These are phyloP conservation scores for Petunia secreta DNA, from an alignment of 257 asterid species.

Conservation along the genomic window DNA sequence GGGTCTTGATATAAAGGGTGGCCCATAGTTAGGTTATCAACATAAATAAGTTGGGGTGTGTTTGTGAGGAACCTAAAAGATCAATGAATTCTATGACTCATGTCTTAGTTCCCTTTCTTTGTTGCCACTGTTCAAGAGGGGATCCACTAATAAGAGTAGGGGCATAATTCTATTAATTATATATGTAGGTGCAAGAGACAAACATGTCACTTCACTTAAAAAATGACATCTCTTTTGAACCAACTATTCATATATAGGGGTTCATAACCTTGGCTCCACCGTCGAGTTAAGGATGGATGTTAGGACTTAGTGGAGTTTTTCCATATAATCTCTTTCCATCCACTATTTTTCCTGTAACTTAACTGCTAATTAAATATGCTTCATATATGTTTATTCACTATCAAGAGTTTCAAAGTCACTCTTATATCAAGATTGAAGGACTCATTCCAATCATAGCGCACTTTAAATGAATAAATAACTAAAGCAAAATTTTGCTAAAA, in stretches of 20 bases:
- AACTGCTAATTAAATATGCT: not conserved
- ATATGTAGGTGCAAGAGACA: constrained; percentile 14
- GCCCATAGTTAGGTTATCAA: constrained; percentile 21
- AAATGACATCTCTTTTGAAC: not conserved
- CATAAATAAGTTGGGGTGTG: not conserved
- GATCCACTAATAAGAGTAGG: constrained; percentile 9
- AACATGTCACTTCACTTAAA: not conserved
- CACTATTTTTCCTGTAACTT: not conserved
- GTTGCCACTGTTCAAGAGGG: not conserved
- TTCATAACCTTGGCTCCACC: not conserved
- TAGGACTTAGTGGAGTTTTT: not conserved
- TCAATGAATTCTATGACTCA: not conserved
- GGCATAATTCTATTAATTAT: not conserved
- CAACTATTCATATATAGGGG: constrained; percentile 18
- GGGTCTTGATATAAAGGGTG: not conserved
- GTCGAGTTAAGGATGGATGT: not conserved
- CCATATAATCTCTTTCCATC: not conserved
- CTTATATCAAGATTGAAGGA: not conserved
- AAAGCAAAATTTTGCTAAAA: not conserved
- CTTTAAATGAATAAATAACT: not conserved
- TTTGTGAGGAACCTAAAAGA: not conserved
- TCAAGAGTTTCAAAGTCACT: too few species aligned
- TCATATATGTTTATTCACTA: not conserved
- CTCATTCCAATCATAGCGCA: not conserved
- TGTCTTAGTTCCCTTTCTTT: constrained; percentile 17